Percentiles rank a stretch among this genome's conserved stretches.
Conservation (phyloP, 2,329 filamentous ascomycete genomes). For the Lithohypha guttulata region DNA sequence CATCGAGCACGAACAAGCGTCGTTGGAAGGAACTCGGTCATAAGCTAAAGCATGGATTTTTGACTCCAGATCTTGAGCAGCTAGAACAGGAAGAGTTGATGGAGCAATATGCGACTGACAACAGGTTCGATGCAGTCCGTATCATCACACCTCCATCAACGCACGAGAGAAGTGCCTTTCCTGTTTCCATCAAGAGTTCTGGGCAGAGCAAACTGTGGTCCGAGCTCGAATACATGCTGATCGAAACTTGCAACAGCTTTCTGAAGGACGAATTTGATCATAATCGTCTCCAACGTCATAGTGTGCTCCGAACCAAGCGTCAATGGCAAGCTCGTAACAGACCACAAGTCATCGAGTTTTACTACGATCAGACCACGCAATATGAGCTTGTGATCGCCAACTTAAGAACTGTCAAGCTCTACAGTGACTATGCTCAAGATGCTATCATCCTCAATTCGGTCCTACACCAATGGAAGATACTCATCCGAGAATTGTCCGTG, state of each 20-base stretch:
- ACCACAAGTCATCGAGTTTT: conserved; percentile 40
- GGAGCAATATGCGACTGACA: conserved; percentile 6
- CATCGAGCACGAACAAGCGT: conserved; percentile 21
- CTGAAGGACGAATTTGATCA: conserved; percentile 33
- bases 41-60: conserved; percentile 31
- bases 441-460: conserved; percentile 34
- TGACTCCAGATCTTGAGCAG: conserved; percentile 10
- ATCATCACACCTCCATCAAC: conserved; percentile 13
- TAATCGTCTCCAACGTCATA: conserved; percentile 30
- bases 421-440: conserved; percentile 32
- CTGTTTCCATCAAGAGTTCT: conserved; percentile 31
- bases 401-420: conserved; percentile 36
- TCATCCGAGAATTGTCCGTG: conserved; percentile 38
- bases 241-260: conserved; percentile 35
- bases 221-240: conserved; percentile 37
- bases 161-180: conserved; percentile 21
- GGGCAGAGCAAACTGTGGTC: conserved; percentile 35
- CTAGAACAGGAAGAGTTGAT: conserved; percentile 9
- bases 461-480: conserved; percentile 39
- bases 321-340: conserved; percentile 38
- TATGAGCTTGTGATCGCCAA: conserved; percentile 38
- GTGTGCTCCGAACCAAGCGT: conserved; percentile 29
- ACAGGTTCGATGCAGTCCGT: not conserved
- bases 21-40: conserved; percentile 28
- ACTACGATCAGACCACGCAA: conserved; percentile 43